Evolutionary conservation across 768 basidiomycete species (phyloP).

Genomic region (Lentinula edodes): DNA sequence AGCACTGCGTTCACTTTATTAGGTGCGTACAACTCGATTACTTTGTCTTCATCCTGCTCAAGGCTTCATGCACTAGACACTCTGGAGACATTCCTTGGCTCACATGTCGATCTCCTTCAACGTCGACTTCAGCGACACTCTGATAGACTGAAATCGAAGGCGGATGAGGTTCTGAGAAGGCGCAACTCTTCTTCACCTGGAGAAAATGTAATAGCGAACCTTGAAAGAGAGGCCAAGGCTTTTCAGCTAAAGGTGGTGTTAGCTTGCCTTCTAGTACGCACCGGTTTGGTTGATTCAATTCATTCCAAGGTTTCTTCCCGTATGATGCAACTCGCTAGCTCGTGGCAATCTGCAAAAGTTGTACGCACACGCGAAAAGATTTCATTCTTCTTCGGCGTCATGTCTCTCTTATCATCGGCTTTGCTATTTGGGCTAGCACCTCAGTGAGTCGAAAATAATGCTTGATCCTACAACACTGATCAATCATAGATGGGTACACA

Average conservation of each 20-base stretch:
- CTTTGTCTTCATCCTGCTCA: not conserved
- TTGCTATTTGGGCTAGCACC: constrained; percentile 84
- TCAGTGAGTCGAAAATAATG: constrained; percentile 46
- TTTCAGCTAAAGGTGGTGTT: constrained; percentile 73
- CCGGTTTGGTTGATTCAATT: not conserved
- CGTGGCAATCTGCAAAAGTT: constrained; percentile 93
- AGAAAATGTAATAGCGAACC: constrained; percentile 56
- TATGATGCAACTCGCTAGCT: constrained; percentile 67
- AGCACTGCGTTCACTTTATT: constrained; percentile 80
- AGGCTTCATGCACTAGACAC: constrained; percentile 57
- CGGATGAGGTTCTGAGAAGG: constrained; percentile 76
- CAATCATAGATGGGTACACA: constrained; percentile 70
- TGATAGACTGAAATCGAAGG: constrained; percentile 74
- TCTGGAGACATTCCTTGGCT: constrained; percentile 92
- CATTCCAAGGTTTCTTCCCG: constrained; percentile 67
- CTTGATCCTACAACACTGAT: constrained; percentile 7
- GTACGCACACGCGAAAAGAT: constrained; percentile 81
- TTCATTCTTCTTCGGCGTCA: constrained; percentile 92
- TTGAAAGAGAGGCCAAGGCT: constrained; percentile 81
- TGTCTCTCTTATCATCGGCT: constrained; percentile 79
- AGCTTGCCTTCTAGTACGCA: not conserved
- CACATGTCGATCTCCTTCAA: constrained; percentile 77
- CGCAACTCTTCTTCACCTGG: constrained; percentile 30
- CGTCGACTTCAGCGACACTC: constrained; percentile 84
- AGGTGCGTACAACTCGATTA: constrained; percentile 40